Evolutionary conservation across 345 rosid genomes (phyloP), one percentile per base, ranked within the genome.

Genomic region (Dipteronia dyeriana): DNA sequence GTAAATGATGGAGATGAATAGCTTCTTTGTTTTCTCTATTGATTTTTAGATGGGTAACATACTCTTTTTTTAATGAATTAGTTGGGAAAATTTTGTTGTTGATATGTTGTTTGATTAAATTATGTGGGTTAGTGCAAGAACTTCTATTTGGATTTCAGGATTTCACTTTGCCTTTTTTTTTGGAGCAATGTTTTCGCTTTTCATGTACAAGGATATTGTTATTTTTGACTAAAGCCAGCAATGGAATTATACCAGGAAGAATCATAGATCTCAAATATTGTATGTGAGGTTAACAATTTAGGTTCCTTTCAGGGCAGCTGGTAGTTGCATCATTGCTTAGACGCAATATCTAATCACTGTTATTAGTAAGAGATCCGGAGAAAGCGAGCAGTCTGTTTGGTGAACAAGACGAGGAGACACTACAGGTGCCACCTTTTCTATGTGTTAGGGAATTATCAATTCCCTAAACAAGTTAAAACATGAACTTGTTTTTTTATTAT

Each of bases 291-390:
- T 19, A 65, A 47, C n/a, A 51, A 61, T 19, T 74, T 29, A 60
- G 23, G 76, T 45, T 65, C 26, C 75, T 76, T 77, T 78, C 90
- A 95, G 98, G 99, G 80, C 99, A 95, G 86, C 79, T 90, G 82
- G 90, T 93, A 68, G 98, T 91, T 81, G 98, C 98, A 39, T 87
- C 93, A 51, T 79, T 93, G 86, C 88, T 91, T 59, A 78, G 79
- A 23, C 91, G 91, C 82, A 88, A 91, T 63, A 90, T 90, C 56
- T 88, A 82, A 69, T 79, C 94, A 56, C 90, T 91, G 65, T 73
- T 95, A 76, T 59, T 95, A 47, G 78, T 95, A 17, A 83, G 94
- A 76, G 97, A 91, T 87, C 90, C 90, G 73, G 89, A 82, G 61
- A 93, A 90, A 80, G 93, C 88, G 61, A 78, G 83, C 13, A 81